Conservation (phyloP, 805 yeast genomes). For the Suhomyces kilbournensis region DNA sequence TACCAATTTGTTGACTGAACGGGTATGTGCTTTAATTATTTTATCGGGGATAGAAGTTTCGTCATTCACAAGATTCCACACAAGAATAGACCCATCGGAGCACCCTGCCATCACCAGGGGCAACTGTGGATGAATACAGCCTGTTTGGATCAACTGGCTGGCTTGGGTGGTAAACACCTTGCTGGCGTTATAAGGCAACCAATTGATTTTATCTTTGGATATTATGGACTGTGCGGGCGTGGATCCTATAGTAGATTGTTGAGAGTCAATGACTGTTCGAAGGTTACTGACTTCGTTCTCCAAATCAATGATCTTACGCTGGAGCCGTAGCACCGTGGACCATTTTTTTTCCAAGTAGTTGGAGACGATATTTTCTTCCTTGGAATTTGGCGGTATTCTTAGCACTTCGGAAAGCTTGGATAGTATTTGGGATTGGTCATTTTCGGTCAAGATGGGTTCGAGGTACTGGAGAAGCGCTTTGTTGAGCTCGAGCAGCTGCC, state of each 20-base stretch:
- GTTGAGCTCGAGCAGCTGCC: constrained; percentile 34
- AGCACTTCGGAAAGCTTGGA: constrained; percentile 9
- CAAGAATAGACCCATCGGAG: constrained; percentile 65
- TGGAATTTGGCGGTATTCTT: constrained; percentile 5
- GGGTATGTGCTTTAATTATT: constrained; percentile 72
- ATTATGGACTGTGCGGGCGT: constrained; percentile 8
- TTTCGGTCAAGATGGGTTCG: constrained; percentile 28
- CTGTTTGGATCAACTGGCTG: constrained; percentile 55
- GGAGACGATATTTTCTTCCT: constrained; percentile 27
- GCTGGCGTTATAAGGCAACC: constrained; percentile 59
- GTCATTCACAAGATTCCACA: constrained; percentile 67
- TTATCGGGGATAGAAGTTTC: constrained; percentile 55
- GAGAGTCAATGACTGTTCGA: constrained; percentile 39
- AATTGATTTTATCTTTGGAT: constrained; percentile 38
- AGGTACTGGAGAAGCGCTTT: constrained; percentile 44
- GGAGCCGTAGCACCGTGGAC: constrained; percentile 80
- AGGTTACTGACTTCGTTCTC: constrained; percentile 57
- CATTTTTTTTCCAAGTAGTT: constrained; percentile 72
- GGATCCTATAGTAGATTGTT: neutral
- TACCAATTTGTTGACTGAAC: constrained; percentile 55
- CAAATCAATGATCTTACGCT: constrained; percentile 65
- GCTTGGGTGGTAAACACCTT: constrained; percentile 49
- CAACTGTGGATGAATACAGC: constrained; percentile 72
- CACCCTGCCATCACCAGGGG: constrained; percentile 65
- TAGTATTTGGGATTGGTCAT: constrained; percentile 14